Conservation (phyloP, 176 grass and related monocot genomes). For the Raddia distichophylla region DNA sequence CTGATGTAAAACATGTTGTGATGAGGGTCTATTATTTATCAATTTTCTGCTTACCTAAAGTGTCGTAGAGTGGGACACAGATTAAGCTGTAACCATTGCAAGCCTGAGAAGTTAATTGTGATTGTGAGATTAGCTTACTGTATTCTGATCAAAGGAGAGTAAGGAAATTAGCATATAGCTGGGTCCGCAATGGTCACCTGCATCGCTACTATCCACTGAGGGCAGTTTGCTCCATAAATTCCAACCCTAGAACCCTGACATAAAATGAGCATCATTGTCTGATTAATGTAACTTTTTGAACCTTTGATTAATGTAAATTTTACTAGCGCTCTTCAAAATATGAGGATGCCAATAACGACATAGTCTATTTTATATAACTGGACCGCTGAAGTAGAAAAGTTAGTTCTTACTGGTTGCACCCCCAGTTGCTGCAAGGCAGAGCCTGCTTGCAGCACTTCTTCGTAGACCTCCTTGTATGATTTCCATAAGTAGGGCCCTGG, state of each 20-base stretch:
- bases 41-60: constrained; percentile 63
- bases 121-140: constrained; percentile 28
- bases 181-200: constrained; percentile 50
- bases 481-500: constrained; percentile 90
- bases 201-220: constrained; percentile 92
- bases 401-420: constrained; percentile 65
- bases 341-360: not conserved
- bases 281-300: constrained; percentile 2
- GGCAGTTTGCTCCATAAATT: constrained; percentile 92
- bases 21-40: not conserved
- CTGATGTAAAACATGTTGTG: constrained; percentile 27
- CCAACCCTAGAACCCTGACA: constrained; percentile 74
- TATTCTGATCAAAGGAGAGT: constrained; percentile 25
- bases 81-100: constrained; percentile 84
- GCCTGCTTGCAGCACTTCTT: constrained; percentile 76
- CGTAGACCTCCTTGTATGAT: constrained; percentile 88
- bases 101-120: constrained; percentile 61
- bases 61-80: constrained; percentile 93
- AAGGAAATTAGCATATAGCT: constrained; percentile 1
- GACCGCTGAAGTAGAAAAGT: not conserved
- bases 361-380: not conserved
- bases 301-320: not conserved
- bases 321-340: constrained; percentile 16
- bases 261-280: constrained; percentile 25
- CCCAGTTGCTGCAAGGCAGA: constrained; percentile 73